Evolutionary conservation across 192 early-diverging fungal genomes (phyloP), one percentile per base, ranked within the genome.

Genomic region (Coemansia guatemalensis): DNA sequence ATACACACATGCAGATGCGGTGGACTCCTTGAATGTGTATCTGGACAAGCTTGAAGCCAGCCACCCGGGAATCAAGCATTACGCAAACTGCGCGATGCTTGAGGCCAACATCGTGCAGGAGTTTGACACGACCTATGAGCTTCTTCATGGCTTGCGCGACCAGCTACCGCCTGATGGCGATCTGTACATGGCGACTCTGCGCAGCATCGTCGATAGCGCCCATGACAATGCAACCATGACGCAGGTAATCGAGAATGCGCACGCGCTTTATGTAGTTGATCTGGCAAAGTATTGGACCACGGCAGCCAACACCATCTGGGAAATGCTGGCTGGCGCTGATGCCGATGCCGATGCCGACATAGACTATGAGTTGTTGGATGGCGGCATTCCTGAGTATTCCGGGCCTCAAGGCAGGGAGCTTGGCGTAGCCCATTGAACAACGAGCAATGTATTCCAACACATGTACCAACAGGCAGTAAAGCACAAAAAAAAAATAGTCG

Each of bases 61-160:
- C 21, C 64, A 78, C 29, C 69, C 75, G 5, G 75, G 75, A 14
- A 78, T 78, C 69, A 71, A 62, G 62, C 65, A 60, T 54, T 69
- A 65, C 49, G 69, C 66, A 17, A 72, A 64, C 59, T 72, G 69
- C 25, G 65, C 58, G 3, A 78, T 71, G 69, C 69, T 78, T 8
- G 69, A 78, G 22, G 65, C 75, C 1, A 78, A 78, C 39, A 56
- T 78, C n/a, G 63, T 48, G 22, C 69, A 78, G 54, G 75, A 78
- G 59, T 71, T 68, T 56, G 69, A 59, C 39, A 55, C 68, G 2
- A 62, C 58, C 49, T 67, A 64, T 39, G 69, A 78, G 62, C 62
- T 47, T 3, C 60, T 78, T 39, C 54, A 61, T 54, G 35, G 58
- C n/a, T 63, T 78, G 53, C 75, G 75, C 54, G 60, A 62, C 59